These are phyloP conservation scores for Areca catechu DNA, from an alignment of 176 grass and related monocot genomes.

Conservation along the genomic window DNA sequence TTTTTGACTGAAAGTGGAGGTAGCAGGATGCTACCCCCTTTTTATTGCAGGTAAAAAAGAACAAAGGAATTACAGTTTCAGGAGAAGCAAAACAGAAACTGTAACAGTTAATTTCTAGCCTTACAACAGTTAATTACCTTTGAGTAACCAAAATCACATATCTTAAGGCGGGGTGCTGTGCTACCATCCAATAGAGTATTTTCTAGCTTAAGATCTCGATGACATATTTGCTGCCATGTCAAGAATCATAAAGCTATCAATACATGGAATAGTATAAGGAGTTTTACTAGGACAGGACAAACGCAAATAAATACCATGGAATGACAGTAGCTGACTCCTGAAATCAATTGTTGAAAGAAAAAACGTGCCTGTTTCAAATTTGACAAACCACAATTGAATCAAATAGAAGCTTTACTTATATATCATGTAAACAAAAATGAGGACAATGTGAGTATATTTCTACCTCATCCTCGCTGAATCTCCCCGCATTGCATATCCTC, in stretches of 20 bases:
- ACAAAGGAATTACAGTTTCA: too few relatives aligned
- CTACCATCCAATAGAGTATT: conserved; percentile 96
- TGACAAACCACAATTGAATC: conserved; percentile 10
- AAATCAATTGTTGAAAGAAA: conserved; percentile 98
- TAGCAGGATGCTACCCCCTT: too few relatives aligned
- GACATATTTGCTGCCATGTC: conserved; percentile 75
- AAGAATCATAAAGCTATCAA: conserved; percentile 1
- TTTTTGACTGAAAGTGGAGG: too few relatives aligned
- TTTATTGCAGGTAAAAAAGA: too few relatives aligned
- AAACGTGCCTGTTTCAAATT: conserved; percentile 56
- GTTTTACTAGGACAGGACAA: background rate
- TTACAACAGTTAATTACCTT: conserved; percentile 40
- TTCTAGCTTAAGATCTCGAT: conserved; percentile 93
- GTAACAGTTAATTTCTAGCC: too few relatives aligned
- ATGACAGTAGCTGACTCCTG: conserved; percentile 96
- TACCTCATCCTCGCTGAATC: conserved; percentile 98
- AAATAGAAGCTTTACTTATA: conserved; percentile 3
- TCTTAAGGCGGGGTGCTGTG: conserved; percentile 78
- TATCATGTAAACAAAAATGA: background rate
- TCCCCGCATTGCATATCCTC: conserved; percentile 82
- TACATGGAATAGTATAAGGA: too few relatives aligned
- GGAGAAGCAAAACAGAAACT: too few relatives aligned
- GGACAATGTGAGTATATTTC: conserved; percentile 4
- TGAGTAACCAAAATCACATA: conserved; percentile 99
- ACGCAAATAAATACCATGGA: conserved; percentile 56